Evolutionary conservation across 2,329 filamentous ascomycete species (phyloP).

Genomic region (Acephala macrosclerotiorum): DNA sequence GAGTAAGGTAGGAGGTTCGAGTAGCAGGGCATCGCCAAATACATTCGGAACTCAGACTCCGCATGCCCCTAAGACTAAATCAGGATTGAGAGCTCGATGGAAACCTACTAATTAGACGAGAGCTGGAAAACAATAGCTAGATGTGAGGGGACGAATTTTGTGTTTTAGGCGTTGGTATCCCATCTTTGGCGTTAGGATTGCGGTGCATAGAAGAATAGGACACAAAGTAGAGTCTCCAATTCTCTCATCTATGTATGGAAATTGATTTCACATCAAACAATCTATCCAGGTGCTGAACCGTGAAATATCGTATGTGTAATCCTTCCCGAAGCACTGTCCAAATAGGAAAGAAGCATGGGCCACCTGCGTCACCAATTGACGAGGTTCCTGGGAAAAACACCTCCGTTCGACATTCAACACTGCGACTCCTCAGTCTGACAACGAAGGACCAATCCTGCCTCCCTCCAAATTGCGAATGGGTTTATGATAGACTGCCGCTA

Average conservation of each 20-base stretch:
- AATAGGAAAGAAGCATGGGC: conserved; percentile 1
- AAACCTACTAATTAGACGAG: conserved; percentile 35
- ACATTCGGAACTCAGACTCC: conserved; percentile 40
- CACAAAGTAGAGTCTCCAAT: background rate
- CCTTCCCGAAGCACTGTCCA: background rate
- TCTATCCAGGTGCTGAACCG: background rate
- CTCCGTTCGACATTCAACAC: background rate
- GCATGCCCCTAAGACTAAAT: conserved; percentile 37
- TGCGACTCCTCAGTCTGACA: background rate
- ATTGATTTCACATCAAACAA: background rate
- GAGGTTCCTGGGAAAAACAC: background rate
- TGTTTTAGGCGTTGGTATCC: background rate
- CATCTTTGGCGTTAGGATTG: background rate
- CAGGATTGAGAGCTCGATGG: conserved; percentile 39
- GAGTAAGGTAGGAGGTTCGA: conserved; percentile 62
- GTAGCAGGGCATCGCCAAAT: conserved; percentile 40
- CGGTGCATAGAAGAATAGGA: background rate
- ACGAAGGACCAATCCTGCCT: background rate
- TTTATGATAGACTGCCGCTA: conserved; percentile 20
- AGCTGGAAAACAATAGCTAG: background rate
- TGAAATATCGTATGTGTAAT: background rate
- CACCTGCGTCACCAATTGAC: background rate
- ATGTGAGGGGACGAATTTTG: background rate
- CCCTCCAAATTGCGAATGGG: conserved; percentile 28
- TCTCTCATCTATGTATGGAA: background rate